Evolutionary conservation across 768 basidiomycete species (phyloP), one percentile per base, ranked within the genome.

Genomic region (Leccinum incarnatum): DNA sequence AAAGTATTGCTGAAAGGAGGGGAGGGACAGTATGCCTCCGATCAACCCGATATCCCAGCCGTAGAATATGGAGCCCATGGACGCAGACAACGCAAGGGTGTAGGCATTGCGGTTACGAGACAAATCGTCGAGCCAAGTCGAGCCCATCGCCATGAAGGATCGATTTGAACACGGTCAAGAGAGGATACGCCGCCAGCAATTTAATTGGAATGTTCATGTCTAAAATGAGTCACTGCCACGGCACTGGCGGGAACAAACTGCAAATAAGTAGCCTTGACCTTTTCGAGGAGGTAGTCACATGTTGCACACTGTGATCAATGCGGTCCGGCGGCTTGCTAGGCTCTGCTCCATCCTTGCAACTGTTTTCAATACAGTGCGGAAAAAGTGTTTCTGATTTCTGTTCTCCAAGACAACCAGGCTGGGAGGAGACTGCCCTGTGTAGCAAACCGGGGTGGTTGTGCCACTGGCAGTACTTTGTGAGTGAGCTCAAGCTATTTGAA

Each of bases 31-130:
- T 12, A 83, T 69, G 36, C 82, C 81, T 11, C 82, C 81, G 34
- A 83, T 83, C 52, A 83, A 62, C 8, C 79, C 79, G 2, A 75
- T 74, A 56, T 83, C 80, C 78, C 79, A 80, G 17, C 79, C 81
- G 51, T 70, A 80, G 70, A 80, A 81, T 19, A 82, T 74, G 40
- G 78, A 79, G 10, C 79, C 81, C 73, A 79, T 73, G 1, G 79
- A 68, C 0, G 79, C 81, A 12, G 79, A 79, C 17, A 73, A 53
- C 7, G 81, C 74, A 17, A 82, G 72, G 4, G 72, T 55, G 57
- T 82, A 82, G 2, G 80, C 79, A 69, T 81, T 80, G 48, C 77
- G 75, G 62, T 77, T 74, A 34, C 65, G 69, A 25, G 63, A 64
- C 19, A 74, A 14, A 8, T 69, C 56, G 4, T 65, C 55, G 17